Base-by-base conservation (phyloP, 2,329 filamentous ascomycete genomes). In the Scleromitrula shiraiana region DNA sequence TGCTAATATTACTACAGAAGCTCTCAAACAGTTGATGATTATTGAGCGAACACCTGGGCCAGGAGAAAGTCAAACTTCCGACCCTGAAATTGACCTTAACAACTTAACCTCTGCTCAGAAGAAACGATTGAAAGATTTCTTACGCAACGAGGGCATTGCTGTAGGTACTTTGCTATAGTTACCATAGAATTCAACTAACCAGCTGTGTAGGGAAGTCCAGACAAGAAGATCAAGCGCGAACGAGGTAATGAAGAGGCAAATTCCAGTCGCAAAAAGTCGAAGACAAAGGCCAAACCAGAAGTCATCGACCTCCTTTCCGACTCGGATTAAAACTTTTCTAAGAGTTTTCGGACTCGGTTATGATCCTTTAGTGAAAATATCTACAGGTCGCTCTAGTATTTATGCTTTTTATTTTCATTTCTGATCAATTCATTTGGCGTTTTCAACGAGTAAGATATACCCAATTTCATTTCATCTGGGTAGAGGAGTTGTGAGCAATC, bases 11-110 rank as follows among this genome's bases (percentile, higher is more conserved):
- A 3, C n/a, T 6, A 29, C 22, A 48, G 46, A 43, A 30, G n/a
- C 29, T 29, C 46, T 48, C 5, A 41, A 48, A 22, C 38, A 48
- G 12, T 17, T 48, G 7, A 5, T 41, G 17, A 36, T 48, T 9
- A 48, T 48, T 17, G 38, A 43, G 23, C 46, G 46, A 3, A 42
- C 39, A 3, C 46, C 46, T 9, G 46, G 43, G 3, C 39, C 30
- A 4, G 38, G 43, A 29, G 15, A 42, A 2, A 42, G 22, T 20
- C 45, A 38, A 15, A 12, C 14, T 3, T 15, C 45, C 10, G 17
- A 2, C n/a, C 29, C 45, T 8, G 12, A 26, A 7, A 6, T 48
- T 14, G n/a, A 44, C 22, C 22, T 46, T 9, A 15, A 15, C 3
- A 30, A 37, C 9, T 22, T 50, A 8, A 36, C 27, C 2, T 2